These are phyloP conservation scores for Mycena sp. DNA, from an alignment of 1,284 basidiomycete genomes.

Conservation along the genomic window DNA sequence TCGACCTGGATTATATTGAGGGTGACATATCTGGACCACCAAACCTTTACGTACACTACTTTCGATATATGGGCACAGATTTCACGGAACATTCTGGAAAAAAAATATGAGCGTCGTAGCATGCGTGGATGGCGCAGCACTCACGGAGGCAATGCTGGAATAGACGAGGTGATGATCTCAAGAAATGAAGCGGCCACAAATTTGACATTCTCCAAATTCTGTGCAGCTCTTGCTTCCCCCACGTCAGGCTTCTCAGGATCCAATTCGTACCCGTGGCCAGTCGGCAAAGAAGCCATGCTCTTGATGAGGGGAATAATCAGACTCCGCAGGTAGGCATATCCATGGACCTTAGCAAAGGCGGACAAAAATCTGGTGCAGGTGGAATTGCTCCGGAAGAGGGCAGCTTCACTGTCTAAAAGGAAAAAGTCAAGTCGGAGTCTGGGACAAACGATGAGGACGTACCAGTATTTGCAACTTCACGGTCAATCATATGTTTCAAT, in stretches of 20 bases:
- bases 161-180: slow-evolving; percentile 78
- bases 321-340: slow-evolving; percentile 87
- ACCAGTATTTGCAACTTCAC: slow-evolving; percentile 85
- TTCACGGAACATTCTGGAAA: slow-evolving; percentile 83
- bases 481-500: slow-evolving; percentile 85
- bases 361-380: slow-evolving; percentile 88
- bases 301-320: slow-evolving; percentile 82
- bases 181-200: slow-evolving; percentile 82
- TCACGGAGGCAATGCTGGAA: slow-evolving; percentile 74
- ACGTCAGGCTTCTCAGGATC: slow-evolving; percentile 74
- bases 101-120: slow-evolving; percentile 21
- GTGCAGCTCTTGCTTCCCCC: slow-evolving; percentile 63
- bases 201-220: slow-evolving; percentile 80
- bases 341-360: slow-evolving; percentile 86
- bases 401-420: slow-evolving; percentile 74
- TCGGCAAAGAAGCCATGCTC: slow-evolving; percentile 76
- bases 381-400: slow-evolving; percentile 87
- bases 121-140: background rate
- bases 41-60: slow-evolving; percentile 65
- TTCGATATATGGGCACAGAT: slow-evolving; percentile 87
- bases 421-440: background rate
- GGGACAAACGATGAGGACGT: slow-evolving; percentile 25
- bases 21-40: background rate
- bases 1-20: slow-evolving; percentile 49
- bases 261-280: slow-evolving; percentile 82